Percentiles rank a stretch among this genome's conserved stretches.
Evolutionary conservation across 2,329 filamentous ascomycete genomes (phyloP).

Genomic region (Colletotrichum coccodes): DNA sequence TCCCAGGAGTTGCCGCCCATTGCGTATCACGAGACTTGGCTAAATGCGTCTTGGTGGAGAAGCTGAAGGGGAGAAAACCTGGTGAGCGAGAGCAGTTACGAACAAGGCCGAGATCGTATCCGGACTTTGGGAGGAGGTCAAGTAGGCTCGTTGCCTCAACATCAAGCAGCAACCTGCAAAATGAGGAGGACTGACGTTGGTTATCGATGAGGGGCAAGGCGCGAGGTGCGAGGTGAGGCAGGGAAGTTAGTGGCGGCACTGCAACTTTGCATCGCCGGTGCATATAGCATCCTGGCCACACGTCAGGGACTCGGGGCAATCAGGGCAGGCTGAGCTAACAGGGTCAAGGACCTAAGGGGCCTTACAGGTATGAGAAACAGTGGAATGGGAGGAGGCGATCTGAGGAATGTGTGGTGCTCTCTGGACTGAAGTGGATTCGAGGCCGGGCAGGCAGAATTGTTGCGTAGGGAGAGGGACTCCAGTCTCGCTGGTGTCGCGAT

Average conservation of each 20-base stretch:
- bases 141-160: slow-evolving; percentile 1
- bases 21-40: slow-evolving; percentile 2
- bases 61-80: neutral
- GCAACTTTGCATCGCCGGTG: slow-evolving; percentile 15
- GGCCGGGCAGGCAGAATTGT: slow-evolving; percentile 12
- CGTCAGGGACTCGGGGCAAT: neutral
- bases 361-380: slow-evolving; percentile 13
- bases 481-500: neutral
- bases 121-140: slow-evolving; percentile 1
- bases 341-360: neutral
- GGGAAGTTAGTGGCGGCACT: slow-evolving; percentile 17
- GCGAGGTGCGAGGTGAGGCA: slow-evolving; percentile 10
- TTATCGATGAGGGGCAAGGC: slow-evolving; percentile 1
- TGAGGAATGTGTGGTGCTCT: slow-evolving; percentile 21
- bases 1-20: neutral
- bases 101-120: slow-evolving; percentile 21
- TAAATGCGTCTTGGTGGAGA: slow-evolving; percentile 9
- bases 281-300: slow-evolving; percentile 8
- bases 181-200: slow-evolving; percentile 29
- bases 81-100: neutral
- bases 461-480: slow-evolving; percentile 2
- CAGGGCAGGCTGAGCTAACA: slow-evolving; percentile 2
- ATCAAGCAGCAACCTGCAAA: slow-evolving; percentile 16
- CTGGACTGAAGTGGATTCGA: slow-evolving; percentile 29
- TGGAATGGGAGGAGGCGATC: slow-evolving; percentile 21